Evolutionary conservation across 2,329 filamentous ascomycete genomes (phyloP).

Genomic region (Pseudogymnoascus sp.): DNA sequence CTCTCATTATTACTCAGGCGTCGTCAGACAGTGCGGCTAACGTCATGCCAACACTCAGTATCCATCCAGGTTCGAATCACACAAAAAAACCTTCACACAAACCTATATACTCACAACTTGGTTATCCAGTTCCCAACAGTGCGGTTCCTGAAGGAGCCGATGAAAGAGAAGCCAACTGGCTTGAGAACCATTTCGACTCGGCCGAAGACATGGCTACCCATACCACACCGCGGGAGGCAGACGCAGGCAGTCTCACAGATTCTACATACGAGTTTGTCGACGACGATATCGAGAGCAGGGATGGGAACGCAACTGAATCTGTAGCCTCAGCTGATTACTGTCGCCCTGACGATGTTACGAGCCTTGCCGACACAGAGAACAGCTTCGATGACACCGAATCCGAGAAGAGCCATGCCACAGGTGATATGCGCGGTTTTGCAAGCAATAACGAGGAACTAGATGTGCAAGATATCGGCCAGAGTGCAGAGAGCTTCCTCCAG

Average conservation of each 20-base stretch:
- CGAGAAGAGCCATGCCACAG: constrained; percentile 16
- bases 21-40: constrained; percentile 21
- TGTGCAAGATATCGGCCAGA: constrained; percentile 25
- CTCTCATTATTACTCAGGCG: not conserved
- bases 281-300: constrained; percentile 27
- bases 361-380: constrained; percentile 28
- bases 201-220: constrained; percentile 17
- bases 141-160: constrained; percentile 14
- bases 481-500: constrained; percentile 21
- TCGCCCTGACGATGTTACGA: constrained; percentile 27
- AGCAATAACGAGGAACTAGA: constrained; percentile 21
- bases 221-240: constrained; percentile 20
- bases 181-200: constrained; percentile 19
- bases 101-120: constrained; percentile 13
- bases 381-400: constrained; percentile 27
- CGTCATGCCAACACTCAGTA: constrained; percentile 24
- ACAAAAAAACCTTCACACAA: constrained; percentile 11
- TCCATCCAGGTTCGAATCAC: constrained; percentile 12
- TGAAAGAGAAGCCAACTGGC: constrained; percentile 23
- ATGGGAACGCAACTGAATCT: constrained; percentile 27
- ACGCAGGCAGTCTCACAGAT: constrained; percentile 24
- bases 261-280: constrained; percentile 29
- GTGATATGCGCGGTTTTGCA: constrained; percentile 16
- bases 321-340: constrained; percentile 28
- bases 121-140: constrained; percentile 17